Conservation (phyloP, 306 rosid genomes). For the Malus sieversii region DNA sequence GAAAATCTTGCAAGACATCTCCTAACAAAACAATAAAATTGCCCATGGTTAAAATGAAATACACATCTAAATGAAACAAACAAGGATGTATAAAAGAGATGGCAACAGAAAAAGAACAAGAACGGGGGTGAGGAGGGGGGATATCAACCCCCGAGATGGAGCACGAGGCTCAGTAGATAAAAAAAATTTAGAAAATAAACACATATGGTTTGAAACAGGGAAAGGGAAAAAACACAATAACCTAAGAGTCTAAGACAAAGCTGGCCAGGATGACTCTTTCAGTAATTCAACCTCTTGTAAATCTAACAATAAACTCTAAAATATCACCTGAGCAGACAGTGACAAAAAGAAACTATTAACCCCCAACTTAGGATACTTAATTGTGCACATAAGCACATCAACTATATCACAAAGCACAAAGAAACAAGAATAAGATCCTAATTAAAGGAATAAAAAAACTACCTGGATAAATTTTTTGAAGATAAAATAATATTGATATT, state of each 20-base stretch:
- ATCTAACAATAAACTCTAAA: not conserved
- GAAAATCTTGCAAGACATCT: not conserved
- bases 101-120: not conserved
- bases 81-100: not conserved
- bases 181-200: not conserved
- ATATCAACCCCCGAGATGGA: not conserved
- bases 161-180: not conserved
- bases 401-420: not conserved
- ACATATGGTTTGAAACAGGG: not conserved
- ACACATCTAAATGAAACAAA: not conserved
- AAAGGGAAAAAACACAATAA: not conserved
- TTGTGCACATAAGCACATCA: not conserved
- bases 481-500: conserved; percentile 79
- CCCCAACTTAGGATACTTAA: not conserved
- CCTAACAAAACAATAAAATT: too few species aligned
- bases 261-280: not conserved
- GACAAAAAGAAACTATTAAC: not conserved
- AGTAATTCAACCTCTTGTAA: not conserved
- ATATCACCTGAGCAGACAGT: not conserved
- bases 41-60: not conserved
- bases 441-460: not conserved
- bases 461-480: conserved; percentile 84
- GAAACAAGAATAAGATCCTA: not conserved
- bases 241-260: not conserved
- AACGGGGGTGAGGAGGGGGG: not conserved